Conservation (phyloP, 768 basidiomycete genomes). For the Suillus hirtellus region DNA sequence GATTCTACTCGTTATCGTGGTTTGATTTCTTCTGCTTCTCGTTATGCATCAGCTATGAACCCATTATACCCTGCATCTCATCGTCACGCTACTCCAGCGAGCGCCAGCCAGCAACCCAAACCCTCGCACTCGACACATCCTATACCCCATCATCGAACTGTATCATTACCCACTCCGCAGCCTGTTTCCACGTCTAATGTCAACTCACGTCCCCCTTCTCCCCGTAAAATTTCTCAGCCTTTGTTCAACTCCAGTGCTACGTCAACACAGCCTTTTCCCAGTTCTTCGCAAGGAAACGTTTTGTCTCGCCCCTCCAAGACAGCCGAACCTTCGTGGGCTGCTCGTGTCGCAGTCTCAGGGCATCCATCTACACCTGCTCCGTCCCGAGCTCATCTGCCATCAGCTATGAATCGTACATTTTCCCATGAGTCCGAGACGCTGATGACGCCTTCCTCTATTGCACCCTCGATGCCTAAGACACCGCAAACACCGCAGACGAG, state of each 20-base stretch:
- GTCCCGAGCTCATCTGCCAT: slow-evolving; percentile 21
- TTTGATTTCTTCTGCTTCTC: slow-evolving; percentile 16
- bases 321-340: slow-evolving; percentile 14
- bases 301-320: background rate
- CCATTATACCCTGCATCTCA: slow-evolving; percentile 25
- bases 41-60: slow-evolving; percentile 22
- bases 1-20: slow-evolving; percentile 29
- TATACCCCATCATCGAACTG: slow-evolving; percentile 35
- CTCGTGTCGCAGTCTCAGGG: slow-evolving; percentile 31
- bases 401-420: slow-evolving; percentile 34
- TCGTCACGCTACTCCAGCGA: slow-evolving; percentile 24
- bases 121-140: slow-evolving; percentile 24
- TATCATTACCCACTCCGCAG: slow-evolving; percentile 35
- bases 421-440: slow-evolving; percentile 56
- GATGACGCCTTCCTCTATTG: slow-evolving; percentile 66
- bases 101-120: slow-evolving; percentile 20
- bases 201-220: slow-evolving; percentile 25
- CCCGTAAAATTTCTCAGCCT: slow-evolving; percentile 31
- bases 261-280: slow-evolving; percentile 32
- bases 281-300: slow-evolving; percentile 13
- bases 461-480: slow-evolving; percentile 41
- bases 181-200: slow-evolving; percentile 16
- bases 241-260: slow-evolving; percentile 22
- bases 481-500: slow-evolving; percentile 28
- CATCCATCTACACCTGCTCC: slow-evolving; percentile 34